Percentiles rank a stretch among this genome's conserved stretches.
Conservation (phyloP, 2,329 filamentous ascomycete species). For the Hypoxylon sp. region DNA sequence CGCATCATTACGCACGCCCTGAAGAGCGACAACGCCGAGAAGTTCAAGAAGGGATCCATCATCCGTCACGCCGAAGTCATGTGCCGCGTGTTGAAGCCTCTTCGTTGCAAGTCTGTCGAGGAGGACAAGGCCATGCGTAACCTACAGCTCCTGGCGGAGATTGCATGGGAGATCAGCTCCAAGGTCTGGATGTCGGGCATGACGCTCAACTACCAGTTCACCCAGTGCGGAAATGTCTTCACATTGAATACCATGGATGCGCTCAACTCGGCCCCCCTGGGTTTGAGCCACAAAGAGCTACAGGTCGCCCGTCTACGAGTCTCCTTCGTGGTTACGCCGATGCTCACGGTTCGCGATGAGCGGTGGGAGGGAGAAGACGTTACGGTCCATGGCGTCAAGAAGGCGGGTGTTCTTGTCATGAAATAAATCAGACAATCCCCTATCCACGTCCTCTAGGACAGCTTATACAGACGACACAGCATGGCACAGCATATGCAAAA, state of each 20-base stretch:
- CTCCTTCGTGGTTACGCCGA: conserved; percentile 42
- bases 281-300: conserved; percentile 29
- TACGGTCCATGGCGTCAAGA: conserved; percentile 38
- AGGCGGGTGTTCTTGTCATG: conserved; percentile 45
- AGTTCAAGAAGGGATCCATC: conserved; percentile 36
- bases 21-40: background rate
- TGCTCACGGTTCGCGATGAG: conserved; percentile 41
- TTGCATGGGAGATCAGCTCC: conserved; percentile 41
- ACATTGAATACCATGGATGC: conserved; percentile 41
- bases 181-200: conserved; percentile 44
- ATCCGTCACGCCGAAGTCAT: conserved; percentile 38
- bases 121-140: conserved; percentile 31
- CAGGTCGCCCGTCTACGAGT: conserved; percentile 40
- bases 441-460: background rate
- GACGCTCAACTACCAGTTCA: conserved; percentile 45
- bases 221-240: conserved; percentile 42
- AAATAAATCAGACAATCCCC: conserved; percentile 32
- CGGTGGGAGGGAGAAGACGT: conserved; percentile 31
- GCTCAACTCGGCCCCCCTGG: conserved; percentile 36
- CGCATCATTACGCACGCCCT: conserved; percentile 39
- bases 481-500: background rate
- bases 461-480: no score
- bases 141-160: conserved; percentile 37
- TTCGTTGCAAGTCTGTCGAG: conserved; percentile 31
- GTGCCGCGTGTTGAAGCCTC: conserved; percentile 38